Evolutionary conservation across 805 yeast genomes (phyloP), one percentile per base, ranked within the genome.

Genomic region (Huiozyma naganishii): DNA sequence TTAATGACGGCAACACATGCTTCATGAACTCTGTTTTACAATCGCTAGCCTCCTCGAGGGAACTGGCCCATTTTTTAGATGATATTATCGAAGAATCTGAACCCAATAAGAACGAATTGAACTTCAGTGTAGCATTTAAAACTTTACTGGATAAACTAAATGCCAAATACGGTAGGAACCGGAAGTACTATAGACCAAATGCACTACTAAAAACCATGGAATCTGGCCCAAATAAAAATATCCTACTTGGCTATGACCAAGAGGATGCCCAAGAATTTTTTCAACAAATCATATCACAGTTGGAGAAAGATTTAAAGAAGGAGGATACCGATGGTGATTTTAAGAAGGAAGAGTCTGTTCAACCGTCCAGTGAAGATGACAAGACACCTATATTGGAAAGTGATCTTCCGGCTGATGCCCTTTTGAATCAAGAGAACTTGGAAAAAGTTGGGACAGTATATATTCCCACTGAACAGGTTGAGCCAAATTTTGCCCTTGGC

Each of bases 191-290:
- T 51, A 78, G 74, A 51, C 80, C 92, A 0, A 73, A 69, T 44
- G 69, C 70, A 11, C 62, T 84, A 38, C 60, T 83, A 42, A 79
- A 74, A 54, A 73, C 76, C 5, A 81, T 84, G 86, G 74, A 83
- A 5, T 81, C 82, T 55, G 83, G 86, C 0, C 89, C 92, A 10
- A 80, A 79, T 52, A 83, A 79, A 55, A 81, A 80, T 57, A 74
- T 87, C 47, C 78, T 88, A 52, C 64, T 78, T 44, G 92, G 96
- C 1, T 86, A 86, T 58, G 87, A 85, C 56, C 97, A 89, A 65
- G 96, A 89, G 61, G 97, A 89, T 66, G 97, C 97, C 0, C 96
- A 89, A 63, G 97, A 89, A 61, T 89, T 89, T 56, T 89, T 89
- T 67, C 97, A 89, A 59, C 72, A 80, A 41, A 73, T 83, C 2